Conservation (phyloP, 768 basidiomycete genomes). For the Agaricus sinodeliciosus region DNA sequence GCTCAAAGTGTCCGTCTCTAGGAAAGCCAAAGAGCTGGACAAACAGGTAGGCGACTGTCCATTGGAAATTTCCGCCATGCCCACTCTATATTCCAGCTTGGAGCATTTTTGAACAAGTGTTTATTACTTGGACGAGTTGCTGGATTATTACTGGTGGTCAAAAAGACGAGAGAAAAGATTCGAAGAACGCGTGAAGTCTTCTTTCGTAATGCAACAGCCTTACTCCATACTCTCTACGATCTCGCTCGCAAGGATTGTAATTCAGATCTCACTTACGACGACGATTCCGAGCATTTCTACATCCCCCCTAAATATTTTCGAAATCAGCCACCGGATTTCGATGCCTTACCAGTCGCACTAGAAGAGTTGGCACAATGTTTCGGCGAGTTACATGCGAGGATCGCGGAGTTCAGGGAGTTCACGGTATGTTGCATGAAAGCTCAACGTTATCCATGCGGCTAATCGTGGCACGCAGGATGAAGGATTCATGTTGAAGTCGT, state of each 20-base stretch:
- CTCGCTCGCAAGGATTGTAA: slow-evolving; percentile 5
- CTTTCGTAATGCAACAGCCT: slow-evolving; percentile 5
- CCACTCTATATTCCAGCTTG: background rate
- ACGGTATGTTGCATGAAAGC: background rate
- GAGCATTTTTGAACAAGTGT: slow-evolving; percentile 1
- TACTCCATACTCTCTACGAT: slow-evolving; percentile 1
- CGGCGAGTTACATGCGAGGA: background rate
- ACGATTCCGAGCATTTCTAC: background rate
- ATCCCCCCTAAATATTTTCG: slow-evolving; percentile 5
- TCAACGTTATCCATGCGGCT: background rate
- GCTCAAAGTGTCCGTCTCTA: background rate
- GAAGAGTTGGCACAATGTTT: slow-evolving; percentile 4
- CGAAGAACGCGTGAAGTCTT: slow-evolving; percentile 6
- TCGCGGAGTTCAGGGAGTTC: slow-evolving; percentile 6
- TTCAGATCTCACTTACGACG: background rate
- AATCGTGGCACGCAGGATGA: background rate
- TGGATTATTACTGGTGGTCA: slow-evolving; percentile 5
- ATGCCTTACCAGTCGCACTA: slow-evolving; percentile 1
- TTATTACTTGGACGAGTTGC: slow-evolving; percentile 3
- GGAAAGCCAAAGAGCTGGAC: slow-evolving; percentile 3
- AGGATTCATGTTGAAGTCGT: slow-evolving; percentile 1
- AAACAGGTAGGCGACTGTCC: background rate
- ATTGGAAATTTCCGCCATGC: background rate
- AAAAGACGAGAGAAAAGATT: background rate
- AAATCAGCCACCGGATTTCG: background rate